A percentile compares a stretch with the other conserved stretches of the same genome.
Evolutionary conservation across 441 rosid species (phyloP).

Genomic region (Croton setiger): DNA sequence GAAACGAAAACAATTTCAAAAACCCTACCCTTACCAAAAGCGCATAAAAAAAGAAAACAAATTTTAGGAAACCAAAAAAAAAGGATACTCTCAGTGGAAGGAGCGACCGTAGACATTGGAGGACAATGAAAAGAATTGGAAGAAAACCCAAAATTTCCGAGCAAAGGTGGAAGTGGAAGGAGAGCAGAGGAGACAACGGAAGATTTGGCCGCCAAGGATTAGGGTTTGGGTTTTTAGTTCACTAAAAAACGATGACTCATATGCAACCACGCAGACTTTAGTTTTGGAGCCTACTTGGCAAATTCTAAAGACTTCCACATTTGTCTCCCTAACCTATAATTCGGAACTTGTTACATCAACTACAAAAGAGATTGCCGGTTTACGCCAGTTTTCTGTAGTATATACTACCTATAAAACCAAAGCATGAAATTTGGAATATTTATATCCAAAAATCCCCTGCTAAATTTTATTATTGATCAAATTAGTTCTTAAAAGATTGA

Average conservation of each 20-base stretch:
- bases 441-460: too few species aligned
- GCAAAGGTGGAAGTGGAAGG: not conserved
- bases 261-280: conserved; percentile 47
- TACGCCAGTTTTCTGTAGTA: too few species aligned
- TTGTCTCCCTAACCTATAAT: too few species aligned
- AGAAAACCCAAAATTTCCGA: conserved; percentile 34
- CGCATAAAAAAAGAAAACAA: conserved; percentile 1
- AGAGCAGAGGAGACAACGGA: not conserved
- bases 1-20: not conserved
- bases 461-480: too few species aligned
- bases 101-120: conserved; percentile 49
- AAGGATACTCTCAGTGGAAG: conserved; percentile 74
- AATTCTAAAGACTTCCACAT: not conserved
- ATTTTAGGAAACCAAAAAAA: not conserved
- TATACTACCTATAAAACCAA: too few species aligned
- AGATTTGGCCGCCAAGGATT: conserved; percentile 53
- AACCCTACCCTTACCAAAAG: conserved; percentile 1
- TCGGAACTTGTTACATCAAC: too few species aligned
- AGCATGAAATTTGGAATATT: too few species aligned
- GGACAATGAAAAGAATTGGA: not conserved
- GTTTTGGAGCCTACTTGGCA: not conserved
- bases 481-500: too few species aligned
- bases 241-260: conserved; percentile 45
- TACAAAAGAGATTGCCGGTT: too few species aligned
- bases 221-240: conserved; percentile 40